These are phyloP conservation scores for Angophora floribunda DNA, from an alignment of 345 rosid species.

Conservation along the genomic window DNA sequence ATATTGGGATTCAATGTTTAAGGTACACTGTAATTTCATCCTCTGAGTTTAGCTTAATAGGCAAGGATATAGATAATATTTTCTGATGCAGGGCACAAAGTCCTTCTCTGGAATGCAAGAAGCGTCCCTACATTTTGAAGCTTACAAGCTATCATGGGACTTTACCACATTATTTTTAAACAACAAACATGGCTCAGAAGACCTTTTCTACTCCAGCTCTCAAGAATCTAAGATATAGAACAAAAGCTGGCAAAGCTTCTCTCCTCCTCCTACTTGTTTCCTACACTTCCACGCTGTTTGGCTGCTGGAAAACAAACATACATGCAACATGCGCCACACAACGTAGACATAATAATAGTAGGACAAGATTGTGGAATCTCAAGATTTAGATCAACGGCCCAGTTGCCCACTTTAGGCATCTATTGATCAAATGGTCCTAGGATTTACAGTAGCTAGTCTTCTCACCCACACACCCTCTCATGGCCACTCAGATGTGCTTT, in stretches of 20 bases:
- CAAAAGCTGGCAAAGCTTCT: neutral
- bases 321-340: neutral
- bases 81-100: neutral
- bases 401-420: neutral
- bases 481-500: neutral
- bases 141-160: neutral
- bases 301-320: neutral
- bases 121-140: neutral
- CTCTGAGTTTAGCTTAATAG: neutral
- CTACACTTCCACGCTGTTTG: neutral
- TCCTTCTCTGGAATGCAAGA: neutral
- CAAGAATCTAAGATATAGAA: neutral
- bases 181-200: neutral
- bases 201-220: neutral
- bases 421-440: neutral
- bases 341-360: neutral
- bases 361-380: neutral
- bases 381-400: neutral
- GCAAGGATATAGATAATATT: neutral
- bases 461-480: neutral
- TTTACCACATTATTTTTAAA: neutral
- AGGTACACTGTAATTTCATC: neutral
- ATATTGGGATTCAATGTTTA: neutral
- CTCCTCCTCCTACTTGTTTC: neutral
- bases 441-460: neutral